Evolutionary conservation across 2,329 filamentous ascomycete species (phyloP), one percentile per base, ranked within the genome.

Genomic region (Aureobasidium vineae): DNA sequence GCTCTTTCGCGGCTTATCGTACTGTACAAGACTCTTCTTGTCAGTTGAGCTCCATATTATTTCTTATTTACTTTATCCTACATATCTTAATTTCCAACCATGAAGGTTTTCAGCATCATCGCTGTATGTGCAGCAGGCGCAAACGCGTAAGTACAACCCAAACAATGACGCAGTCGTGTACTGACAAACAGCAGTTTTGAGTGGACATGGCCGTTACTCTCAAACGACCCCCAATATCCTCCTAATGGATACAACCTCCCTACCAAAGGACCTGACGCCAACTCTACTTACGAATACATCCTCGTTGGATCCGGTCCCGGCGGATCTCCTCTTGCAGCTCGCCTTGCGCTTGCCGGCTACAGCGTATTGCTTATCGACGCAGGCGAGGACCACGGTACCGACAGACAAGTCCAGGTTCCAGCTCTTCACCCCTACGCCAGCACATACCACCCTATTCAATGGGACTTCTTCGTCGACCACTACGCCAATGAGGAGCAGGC

Each of bases 381-480:
- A 28, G 85, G 85, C 60, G 84, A 85, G 68, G 85, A 88, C 70
- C 81, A 85, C 68, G 82, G 80, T 21, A 77, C 79, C 65, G 77
- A 78, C 41, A 74, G 78, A 67, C 81, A 84, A 71, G 82, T 85
- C 69, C 80, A 82, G 11, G 80, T 86, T 5, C 85, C 86, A 7
- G 81, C 84, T 1, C 81, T 84, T 71, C 81, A 82, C 26, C 80
- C 81, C 56, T 78, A 80, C 23, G 80, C 83, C 1, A 85, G 83
- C 13, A 84, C 88, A 71, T 83, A 87, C 68, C 78, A 79, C 28
- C 79, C 80, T 21, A 79, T 86, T 70, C 77, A 80, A 53, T 89
- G 86, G 86, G 83, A 87, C 73, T 88, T 85, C 75, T 89, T 84
- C 69, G 84, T 87, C n/a, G 81, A 81, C 53, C 86, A 88, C 73